These are phyloP conservation scores for Calycina herbarum DNA, from an alignment of 2,329 filamentous ascomycete species.

Conservation along the genomic window DNA sequence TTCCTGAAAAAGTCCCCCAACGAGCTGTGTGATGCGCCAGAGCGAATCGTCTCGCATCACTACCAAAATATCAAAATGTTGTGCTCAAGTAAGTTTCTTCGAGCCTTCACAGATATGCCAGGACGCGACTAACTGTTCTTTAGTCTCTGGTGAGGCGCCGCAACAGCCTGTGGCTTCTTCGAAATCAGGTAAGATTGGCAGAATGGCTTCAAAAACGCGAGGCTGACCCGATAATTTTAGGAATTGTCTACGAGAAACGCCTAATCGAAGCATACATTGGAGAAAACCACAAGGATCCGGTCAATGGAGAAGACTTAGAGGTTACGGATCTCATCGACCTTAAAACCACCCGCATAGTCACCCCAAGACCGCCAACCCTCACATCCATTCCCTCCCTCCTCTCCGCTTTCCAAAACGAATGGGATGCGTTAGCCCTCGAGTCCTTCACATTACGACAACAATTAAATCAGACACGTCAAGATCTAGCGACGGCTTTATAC, in stretches of 20 bases:
- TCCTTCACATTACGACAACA: constrained; percentile 90
- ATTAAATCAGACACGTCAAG: constrained; percentile 84
- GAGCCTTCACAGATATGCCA: neutral
- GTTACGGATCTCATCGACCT: constrained; percentile 84
- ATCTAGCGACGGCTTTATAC: constrained; percentile 90
- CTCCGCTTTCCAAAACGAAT: constrained; percentile 95
- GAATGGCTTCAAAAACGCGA: constrained; percentile 20
- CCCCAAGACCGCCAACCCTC: constrained; percentile 85
- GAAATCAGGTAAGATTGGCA: constrained; percentile 73
- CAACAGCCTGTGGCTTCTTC: constrained; percentile 92
- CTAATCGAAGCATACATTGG: constrained; percentile 93
- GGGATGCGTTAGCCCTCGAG: constrained; percentile 91
- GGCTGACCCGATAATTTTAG: constrained; percentile 44
- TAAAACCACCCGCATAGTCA: constrained; percentile 79
- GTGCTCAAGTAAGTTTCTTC: constrained; percentile 59
- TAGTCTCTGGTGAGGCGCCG: constrained; percentile 95
- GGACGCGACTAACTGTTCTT: constrained; percentile 30
- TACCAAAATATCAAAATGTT: constrained; percentile 51
- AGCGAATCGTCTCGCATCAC: constrained; percentile 19
- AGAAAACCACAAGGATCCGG: constrained; percentile 89
- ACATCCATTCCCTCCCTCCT: constrained; percentile 96
- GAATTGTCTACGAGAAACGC: constrained; percentile 90
- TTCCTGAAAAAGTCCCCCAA: constrained; percentile 18
- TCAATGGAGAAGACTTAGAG: constrained; percentile 81
- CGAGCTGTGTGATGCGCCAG: constrained; percentile 26